Evolutionary conservation across 1,284 basidiomycete species (phyloP), one percentile per base, ranked within the genome.

Genomic region (Schizophyllum amplum): DNA sequence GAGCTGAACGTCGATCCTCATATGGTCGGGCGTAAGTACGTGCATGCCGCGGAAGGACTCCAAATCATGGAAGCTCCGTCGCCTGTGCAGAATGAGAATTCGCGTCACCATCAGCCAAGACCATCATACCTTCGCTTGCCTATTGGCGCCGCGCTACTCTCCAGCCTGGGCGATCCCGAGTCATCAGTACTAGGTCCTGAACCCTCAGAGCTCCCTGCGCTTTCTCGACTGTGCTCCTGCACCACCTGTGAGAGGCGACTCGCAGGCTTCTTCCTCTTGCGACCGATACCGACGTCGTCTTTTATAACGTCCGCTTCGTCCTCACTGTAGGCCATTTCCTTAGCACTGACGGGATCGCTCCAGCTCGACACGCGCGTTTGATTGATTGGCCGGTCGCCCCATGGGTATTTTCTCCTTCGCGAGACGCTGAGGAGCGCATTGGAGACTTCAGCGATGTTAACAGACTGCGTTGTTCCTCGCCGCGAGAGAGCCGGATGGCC

Each of bases 1-100:
- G n/a, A 90, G 73, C 62, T 86, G 87, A 42, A 90, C 87, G 63
- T 90, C 88, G 51, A 87, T 81, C 54, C 78, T 78, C 85, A 90
- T 85, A 63, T 78, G 74, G 53, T 89, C 84, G 13, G 76, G 60
- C 4, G 77, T 75, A 24, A 88, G 67, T 7, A 83, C 70, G 24
- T 72, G 72, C 53, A 76, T 66, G 49, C 70, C 70, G 47, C 68
- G 70, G 60, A 82, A 71, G 17, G 76, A 75, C 22, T 69, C 63
- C 1, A 80, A 64, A 67, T 84, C 83, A 60, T 85, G 82, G 62
- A 84, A 86, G 62, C 84, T 87, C 52, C 83, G 73, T 47, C 86
- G 77, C 59, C 80, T 77, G 58, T 9, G 24, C 53, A 57, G 51
- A 58, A 54, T 15, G 33, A 51, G 54, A 23, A 49, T 57, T 42